phyloP scores from a whole-genome alignment of 805 yeast species.

The Kuraishia capsulata region DNA sequence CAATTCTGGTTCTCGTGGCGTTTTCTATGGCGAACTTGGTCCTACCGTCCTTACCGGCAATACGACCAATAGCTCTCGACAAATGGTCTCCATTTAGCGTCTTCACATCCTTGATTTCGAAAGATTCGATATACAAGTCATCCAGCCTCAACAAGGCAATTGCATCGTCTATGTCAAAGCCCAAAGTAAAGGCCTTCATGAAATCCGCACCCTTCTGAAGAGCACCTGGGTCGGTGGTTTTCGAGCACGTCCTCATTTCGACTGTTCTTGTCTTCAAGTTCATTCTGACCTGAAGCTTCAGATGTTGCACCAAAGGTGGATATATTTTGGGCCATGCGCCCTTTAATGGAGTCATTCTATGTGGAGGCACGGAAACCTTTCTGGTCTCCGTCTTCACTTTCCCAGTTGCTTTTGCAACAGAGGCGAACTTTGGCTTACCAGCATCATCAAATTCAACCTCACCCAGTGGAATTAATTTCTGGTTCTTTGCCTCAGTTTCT shows the following conservation, averaged over 20 bases:
- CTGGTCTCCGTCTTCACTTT: slow-evolving; percentile 77
- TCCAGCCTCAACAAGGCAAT: slow-evolving; percentile 90
- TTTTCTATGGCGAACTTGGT: slow-evolving; percentile 98
- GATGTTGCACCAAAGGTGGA: slow-evolving; percentile 91
- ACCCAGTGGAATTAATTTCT: slow-evolving; percentile 21
- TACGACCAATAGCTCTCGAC: slow-evolving; percentile 98
- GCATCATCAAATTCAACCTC: slow-evolving; percentile 66
- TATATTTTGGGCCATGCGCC: slow-evolving; percentile 88
- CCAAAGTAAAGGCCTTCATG: slow-evolving; percentile 88
- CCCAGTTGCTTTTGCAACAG: slow-evolving; percentile 55
- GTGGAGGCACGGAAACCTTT: slow-evolving; percentile 93
- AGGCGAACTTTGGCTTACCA: slow-evolving; percentile 80
- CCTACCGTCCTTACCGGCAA: slow-evolving; percentile 99
- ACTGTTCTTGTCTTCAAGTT: slow-evolving; percentile 81
- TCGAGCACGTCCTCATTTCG: slow-evolving; percentile 72
- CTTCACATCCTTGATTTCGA: slow-evolving; percentile 94
- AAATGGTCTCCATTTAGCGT: slow-evolving; percentile 93
- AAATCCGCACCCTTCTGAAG: slow-evolving; percentile 98
- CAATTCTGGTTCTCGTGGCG: slow-evolving; percentile 97
- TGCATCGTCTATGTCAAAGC: slow-evolving; percentile 96
- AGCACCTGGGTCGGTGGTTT: slow-evolving; percentile 89
- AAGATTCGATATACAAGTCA: slow-evolving; percentile 93
- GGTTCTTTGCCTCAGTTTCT: slow-evolving; percentile 13
- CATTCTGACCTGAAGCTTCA: slow-evolving; percentile 94
- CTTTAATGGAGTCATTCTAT: slow-evolving; percentile 91